Percentiles rank a stretch among this genome's conserved stretches.
These are phyloP conservation scores for Lecanosticta acicola DNA, from an alignment of 2,329 filamentous ascomycete species.

Conservation along the genomic window DNA sequence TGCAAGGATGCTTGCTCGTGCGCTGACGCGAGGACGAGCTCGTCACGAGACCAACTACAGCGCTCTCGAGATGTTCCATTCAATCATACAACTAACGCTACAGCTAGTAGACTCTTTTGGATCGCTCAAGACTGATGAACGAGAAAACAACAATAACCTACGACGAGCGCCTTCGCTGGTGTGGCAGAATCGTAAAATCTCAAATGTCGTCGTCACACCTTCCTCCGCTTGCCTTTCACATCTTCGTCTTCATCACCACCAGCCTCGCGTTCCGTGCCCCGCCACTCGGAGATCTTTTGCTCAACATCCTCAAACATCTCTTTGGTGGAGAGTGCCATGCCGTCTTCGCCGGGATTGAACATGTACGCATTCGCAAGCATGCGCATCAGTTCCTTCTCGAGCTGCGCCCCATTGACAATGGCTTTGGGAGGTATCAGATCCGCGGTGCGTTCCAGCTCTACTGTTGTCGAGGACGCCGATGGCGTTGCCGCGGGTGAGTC, in stretches of 20 bases:
- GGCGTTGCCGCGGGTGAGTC: conserved; percentile 57
- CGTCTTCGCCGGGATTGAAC: conserved; percentile 93
- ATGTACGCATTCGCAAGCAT: conserved; percentile 99
- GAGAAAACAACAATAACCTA: background rate
- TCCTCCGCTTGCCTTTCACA: conserved; percentile 23
- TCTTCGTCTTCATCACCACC: conserved; percentile 26
- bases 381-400: conserved; percentile 87
- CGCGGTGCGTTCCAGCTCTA: conserved; percentile 63
- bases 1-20: no score
- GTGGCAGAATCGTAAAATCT: conserved; percentile 2
- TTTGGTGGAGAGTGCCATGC: conserved; percentile 77
- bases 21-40: no score
- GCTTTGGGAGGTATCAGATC: conserved; percentile 79
- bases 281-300: conserved; percentile 67
- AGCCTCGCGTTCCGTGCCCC: conserved; percentile 57
- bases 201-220: conserved; percentile 8
- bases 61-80: no score
- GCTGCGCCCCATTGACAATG: conserved; percentile 87
- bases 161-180: conserved; percentile 1
- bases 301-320: conserved; percentile 89
- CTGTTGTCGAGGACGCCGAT: conserved; percentile 26
- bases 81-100: background rate
- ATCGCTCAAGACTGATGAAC: background rate
- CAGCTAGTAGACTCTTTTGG: no score
- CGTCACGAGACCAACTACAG: no score